phyloP scores from a whole-genome alignment of 2,329 filamentous ascomycete genomes.

The Colletotrichum orbiculare region DNA sequence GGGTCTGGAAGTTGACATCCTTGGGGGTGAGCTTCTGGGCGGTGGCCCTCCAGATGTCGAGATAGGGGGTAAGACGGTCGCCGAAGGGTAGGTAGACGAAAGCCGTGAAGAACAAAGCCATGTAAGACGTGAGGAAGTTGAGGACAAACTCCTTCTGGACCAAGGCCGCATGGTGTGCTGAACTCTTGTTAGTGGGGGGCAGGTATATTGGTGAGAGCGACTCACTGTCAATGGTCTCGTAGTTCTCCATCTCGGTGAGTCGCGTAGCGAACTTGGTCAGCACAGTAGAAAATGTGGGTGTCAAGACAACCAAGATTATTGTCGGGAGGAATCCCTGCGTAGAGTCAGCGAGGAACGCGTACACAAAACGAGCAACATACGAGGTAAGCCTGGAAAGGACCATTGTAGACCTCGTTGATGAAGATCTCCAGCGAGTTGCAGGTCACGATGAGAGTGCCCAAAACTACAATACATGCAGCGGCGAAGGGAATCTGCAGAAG shows the following conservation, averaged over 20 bases:
- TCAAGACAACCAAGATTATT: constrained; percentile 81
- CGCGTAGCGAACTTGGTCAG: constrained; percentile 81
- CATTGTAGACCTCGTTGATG: constrained; percentile 92
- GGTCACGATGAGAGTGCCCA: constrained; percentile 84
- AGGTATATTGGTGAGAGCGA: neutral
- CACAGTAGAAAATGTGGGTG: constrained; percentile 81
- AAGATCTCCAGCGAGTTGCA: constrained; percentile 97
- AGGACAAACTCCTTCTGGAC: constrained; percentile 95
- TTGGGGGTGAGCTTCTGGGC: constrained; percentile 81
- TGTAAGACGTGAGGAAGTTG: constrained; percentile 96
- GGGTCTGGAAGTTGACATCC: constrained; percentile 74
- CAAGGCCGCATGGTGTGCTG: constrained; percentile 82
- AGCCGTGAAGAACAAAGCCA: constrained; percentile 90
- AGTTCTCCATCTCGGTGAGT: constrained; percentile 89
- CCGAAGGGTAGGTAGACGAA: constrained; percentile 97
- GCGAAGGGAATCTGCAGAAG: constrained; percentile 88
- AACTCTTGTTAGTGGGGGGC: neutral
- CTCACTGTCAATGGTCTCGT: constrained; percentile 81
- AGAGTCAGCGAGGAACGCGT: neutral
- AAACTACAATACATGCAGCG: constrained; percentile 73
- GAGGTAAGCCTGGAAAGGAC: constrained; percentile 86
- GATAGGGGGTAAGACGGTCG: constrained; percentile 82
- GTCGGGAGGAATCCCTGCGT: constrained; percentile 86
- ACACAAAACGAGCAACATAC: constrained; percentile 59
- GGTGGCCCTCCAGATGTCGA: constrained; percentile 82